These are phyloP conservation scores for Candida piceae DNA, from an alignment of 805 yeast species.

Conservation along the genomic window DNA sequence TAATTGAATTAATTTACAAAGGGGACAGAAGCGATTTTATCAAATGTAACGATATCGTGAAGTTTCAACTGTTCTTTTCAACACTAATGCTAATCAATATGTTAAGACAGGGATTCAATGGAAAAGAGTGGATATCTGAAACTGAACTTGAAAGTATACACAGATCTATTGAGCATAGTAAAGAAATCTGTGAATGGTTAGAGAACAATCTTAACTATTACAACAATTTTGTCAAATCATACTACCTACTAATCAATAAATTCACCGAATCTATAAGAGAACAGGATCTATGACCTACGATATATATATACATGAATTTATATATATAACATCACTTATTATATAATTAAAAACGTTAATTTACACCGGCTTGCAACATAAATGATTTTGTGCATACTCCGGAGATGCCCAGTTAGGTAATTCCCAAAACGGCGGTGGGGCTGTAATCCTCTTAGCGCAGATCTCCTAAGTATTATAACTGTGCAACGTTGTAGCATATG, in stretches of 20 bases:
- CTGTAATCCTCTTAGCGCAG: too few relatives aligned
- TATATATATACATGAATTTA: too few relatives aligned
- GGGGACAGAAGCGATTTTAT: constrained; percentile 3
- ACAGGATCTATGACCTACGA: constrained; percentile 6
- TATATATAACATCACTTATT: too few relatives aligned
- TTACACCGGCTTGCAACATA: too few relatives aligned
- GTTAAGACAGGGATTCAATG: constrained; percentile 6
- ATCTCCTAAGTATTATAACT: too few relatives aligned
- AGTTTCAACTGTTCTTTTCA: constrained; percentile 9
- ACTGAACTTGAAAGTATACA: constrained; percentile 1
- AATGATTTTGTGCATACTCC: too few relatives aligned
- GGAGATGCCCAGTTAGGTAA: too few relatives aligned
- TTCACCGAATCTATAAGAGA: constrained; percentile 3
- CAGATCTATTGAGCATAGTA: constrained; percentile 3
- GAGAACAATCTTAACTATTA: constrained; percentile 1
- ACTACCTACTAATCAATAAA: constrained; percentile 5
- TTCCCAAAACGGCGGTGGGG: too few relatives aligned
- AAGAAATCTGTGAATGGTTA: constrained; percentile 5
- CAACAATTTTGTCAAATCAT: constrained; percentile 8
- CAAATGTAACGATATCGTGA: constrained; percentile 9
- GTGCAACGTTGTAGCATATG: too few relatives aligned
- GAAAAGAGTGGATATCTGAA: constrained; percentile 4
- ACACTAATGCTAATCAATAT: constrained; percentile 8
- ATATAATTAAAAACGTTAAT: too few relatives aligned
- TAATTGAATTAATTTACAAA: constrained; percentile 3